Evolutionary conservation across 2,329 filamentous ascomycete genomes (phyloP).

Genomic region (Incumbomyces lentus): DNA sequence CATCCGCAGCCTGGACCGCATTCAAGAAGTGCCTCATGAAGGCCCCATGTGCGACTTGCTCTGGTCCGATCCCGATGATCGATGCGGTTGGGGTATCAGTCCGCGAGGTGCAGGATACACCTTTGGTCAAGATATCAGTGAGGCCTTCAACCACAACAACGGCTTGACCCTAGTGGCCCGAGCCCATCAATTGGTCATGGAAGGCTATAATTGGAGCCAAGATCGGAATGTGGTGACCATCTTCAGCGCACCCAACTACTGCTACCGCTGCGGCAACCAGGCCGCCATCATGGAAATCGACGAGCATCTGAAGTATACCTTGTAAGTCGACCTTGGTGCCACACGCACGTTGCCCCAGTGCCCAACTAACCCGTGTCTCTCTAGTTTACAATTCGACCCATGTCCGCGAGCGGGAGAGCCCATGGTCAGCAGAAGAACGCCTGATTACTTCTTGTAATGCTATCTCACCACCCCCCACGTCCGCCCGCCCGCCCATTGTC

Average conservation of each 20-base stretch:
- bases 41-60: conserved; percentile 96
- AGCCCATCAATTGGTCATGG: conserved; percentile 98
- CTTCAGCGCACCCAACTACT: conserved; percentile 88
- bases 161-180: conserved; percentile 88
- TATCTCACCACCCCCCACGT: no score
- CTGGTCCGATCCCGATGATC: conserved; percentile 96
- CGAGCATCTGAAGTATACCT: conserved; percentile 98
- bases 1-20: conserved; percentile 86
- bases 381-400: conserved; percentile 95
- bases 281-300: conserved; percentile 99
- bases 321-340: no score
- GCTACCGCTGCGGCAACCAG: conserved; percentile 97
- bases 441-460: conserved; percentile 87
- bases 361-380: conserved; percentile 4
- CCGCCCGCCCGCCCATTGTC: no score
- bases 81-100: conserved; percentile 92
- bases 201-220: conserved; percentile 99
- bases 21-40: conserved; percentile 96
- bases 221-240: conserved; percentile 97
- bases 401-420: conserved; percentile 95
- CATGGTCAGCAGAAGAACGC: conserved; percentile 95
- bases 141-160: conserved; percentile 99
- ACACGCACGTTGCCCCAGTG: no score
- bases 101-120: conserved; percentile 91
- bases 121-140: conserved; percentile 92